Percentiles rank a stretch among this genome's conserved stretches.
Conservation (phyloP, 2,329 filamentous ascomycete species). For the Graphilbum ipis-grandicollis region DNA sequence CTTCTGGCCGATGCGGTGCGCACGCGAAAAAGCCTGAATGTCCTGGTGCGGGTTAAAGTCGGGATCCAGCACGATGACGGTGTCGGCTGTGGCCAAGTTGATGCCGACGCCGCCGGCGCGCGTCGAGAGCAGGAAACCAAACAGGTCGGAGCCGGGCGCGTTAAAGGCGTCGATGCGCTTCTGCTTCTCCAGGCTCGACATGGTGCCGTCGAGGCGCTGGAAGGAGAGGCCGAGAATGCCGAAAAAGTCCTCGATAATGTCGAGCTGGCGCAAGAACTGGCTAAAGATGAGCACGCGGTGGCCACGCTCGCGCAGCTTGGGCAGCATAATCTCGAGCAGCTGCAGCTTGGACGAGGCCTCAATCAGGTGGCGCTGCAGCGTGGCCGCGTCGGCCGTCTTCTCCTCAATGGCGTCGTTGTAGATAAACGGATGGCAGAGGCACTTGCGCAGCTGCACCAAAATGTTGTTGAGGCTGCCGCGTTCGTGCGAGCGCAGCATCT, state of each 20-base stretch:
- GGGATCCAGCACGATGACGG: constrained; percentile 90
- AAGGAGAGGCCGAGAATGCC: constrained; percentile 55
- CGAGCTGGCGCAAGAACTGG: constrained; percentile 78
- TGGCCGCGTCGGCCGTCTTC: constrained; percentile 38
- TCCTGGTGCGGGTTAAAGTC: constrained; percentile 99
- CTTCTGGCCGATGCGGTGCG: constrained; percentile 90
- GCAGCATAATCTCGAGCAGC: constrained; percentile 68
- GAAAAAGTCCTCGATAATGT: constrained; percentile 85
- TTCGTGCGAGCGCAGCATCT: constrained; percentile 52
- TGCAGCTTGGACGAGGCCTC: constrained; percentile 85
- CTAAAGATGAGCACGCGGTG: constrained; percentile 92
- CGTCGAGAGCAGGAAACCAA: constrained; percentile 85
- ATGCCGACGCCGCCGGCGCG: constrained; percentile 93
- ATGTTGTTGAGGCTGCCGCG: constrained; percentile 82
- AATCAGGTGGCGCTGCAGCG: constrained; percentile 64
- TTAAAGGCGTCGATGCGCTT: constrained; percentile 91
- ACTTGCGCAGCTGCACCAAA: constrained; percentile 85
- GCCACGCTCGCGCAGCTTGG: constrained; percentile 67
- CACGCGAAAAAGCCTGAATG: constrained; percentile 83
- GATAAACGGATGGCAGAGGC: constrained; percentile 88
- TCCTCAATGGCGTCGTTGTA: constrained; percentile 89
- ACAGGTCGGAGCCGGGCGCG: constrained; percentile 61
- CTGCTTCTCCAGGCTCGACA: constrained; percentile 74
- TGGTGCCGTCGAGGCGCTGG: constrained; percentile 70
- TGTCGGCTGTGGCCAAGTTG: constrained; percentile 91